phyloP scores from a whole-genome alignment of 1,139 yeast genomes.

The Debaryomyces singareniensis region DNA sequence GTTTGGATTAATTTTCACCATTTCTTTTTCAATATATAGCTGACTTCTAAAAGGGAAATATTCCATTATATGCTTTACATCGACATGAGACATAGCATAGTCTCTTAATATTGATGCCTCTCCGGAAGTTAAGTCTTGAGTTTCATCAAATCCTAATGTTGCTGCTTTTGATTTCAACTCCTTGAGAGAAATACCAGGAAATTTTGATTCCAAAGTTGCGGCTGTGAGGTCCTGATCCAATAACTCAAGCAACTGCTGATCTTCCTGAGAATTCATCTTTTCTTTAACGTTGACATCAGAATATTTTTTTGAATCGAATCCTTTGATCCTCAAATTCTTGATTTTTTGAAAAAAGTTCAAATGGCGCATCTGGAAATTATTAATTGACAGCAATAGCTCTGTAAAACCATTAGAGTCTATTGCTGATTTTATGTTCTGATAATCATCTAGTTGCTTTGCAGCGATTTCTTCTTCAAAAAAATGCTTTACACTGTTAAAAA shows the following conservation, averaged over 20 bases:
- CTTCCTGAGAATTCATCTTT: no score
- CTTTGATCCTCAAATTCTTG: not conserved
- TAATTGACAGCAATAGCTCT: no score
- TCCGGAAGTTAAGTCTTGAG: slow-evolving; percentile 10
- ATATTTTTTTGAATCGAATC: slow-evolving; percentile 3
- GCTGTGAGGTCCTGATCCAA: slow-evolving; percentile 8
- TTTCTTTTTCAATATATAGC: slow-evolving; percentile 11
- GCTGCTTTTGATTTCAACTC: slow-evolving; percentile 4
- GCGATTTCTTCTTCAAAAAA: no score
- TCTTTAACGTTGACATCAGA: slow-evolving; percentile 6
- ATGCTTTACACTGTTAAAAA: no score
- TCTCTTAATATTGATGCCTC: slow-evolving; percentile 9
- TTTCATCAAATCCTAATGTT: slow-evolving; percentile 4
- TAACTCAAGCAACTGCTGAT: no score
- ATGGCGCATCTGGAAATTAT: no score
- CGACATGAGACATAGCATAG: slow-evolving; percentile 3
- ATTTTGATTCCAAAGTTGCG: slow-evolving; percentile 4
- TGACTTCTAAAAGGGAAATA: slow-evolving; percentile 11
- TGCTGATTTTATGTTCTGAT: no score
- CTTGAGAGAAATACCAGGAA: slow-evolving; percentile 7
- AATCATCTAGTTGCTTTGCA: no score
- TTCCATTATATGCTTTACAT: slow-evolving; percentile 7
- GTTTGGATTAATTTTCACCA: slow-evolving; percentile 12
- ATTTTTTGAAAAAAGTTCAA: no score
- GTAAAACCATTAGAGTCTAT: no score